Conservation (phyloP, 202 grass and related monocot genomes). For the Musa balbisiana region DNA sequence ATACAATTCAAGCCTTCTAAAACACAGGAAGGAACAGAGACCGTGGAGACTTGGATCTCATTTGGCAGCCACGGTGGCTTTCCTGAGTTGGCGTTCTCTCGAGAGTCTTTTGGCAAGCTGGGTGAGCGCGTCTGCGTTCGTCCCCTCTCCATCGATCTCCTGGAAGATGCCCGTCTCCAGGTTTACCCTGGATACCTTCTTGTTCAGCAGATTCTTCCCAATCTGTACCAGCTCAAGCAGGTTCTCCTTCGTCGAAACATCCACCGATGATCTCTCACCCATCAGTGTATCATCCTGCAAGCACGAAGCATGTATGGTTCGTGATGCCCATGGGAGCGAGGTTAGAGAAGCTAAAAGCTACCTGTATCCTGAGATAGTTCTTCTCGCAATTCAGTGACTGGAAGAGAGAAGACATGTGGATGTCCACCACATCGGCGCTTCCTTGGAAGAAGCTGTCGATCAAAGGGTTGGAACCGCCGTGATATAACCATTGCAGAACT, state of each 20-base stretch:
- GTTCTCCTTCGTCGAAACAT: not conserved
- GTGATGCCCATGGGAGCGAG: not conserved
- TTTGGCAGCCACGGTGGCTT: too few species aligned
- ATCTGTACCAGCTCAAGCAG: not conserved
- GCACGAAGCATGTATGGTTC: not conserved
- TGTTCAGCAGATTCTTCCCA: not conserved
- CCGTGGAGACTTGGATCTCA: too few species aligned
- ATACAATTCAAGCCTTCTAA: too few species aligned
- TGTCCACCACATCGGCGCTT: slow-evolving; percentile 31
- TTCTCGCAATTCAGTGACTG: slow-evolving; percentile 27
- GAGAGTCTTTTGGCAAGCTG: too few species aligned
- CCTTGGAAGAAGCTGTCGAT: slow-evolving; percentile 38
- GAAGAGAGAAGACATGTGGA: slow-evolving; percentile 22
- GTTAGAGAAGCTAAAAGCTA: slow-evolving; percentile 1
- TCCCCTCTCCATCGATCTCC: too few species aligned
- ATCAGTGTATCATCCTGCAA: not conserved
- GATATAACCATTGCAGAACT: slow-evolving; percentile 26
- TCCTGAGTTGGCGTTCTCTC: too few species aligned
- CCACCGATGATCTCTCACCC: not conserved
- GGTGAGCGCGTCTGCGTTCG: too few species aligned
- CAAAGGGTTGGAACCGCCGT: slow-evolving; percentile 22
- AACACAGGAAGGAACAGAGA: too few species aligned
- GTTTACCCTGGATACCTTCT: not conserved
- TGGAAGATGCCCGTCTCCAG: not conserved
- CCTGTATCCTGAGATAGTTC: slow-evolving; percentile 54